phyloP scores from a whole-genome alignment of 1,284 basidiomycete species.

The Puccinia hordei region DNA sequence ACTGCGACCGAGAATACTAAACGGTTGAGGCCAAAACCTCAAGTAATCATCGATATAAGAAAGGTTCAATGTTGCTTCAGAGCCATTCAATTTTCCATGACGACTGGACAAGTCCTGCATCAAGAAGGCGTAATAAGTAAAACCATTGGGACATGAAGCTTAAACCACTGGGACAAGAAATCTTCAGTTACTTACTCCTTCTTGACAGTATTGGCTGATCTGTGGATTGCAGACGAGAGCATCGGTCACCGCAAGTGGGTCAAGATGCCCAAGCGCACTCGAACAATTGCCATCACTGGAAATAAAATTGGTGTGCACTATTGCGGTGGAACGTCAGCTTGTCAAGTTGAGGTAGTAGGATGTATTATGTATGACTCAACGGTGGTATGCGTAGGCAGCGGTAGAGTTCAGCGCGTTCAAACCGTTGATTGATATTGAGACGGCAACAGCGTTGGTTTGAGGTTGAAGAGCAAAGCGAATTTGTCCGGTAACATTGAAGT shows the following conservation, averaged over 20 bases:
- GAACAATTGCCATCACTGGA: slow-evolving; percentile 53
- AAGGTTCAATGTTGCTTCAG: slow-evolving; percentile 41
- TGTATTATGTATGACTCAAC: slow-evolving; percentile 23
- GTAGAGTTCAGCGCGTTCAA: slow-evolving; percentile 34
- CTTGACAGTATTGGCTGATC: slow-evolving; percentile 55
- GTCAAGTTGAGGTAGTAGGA: neutral
- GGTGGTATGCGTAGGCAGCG: slow-evolving; percentile 42
- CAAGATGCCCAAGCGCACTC: slow-evolving; percentile 55
- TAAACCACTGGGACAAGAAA: no score
- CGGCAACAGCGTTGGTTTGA: slow-evolving; percentile 21
- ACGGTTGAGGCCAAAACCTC: slow-evolving; percentile 55
- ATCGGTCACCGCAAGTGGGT: slow-evolving; percentile 54
- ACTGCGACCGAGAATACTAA: slow-evolving; percentile 56
- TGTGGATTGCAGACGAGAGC: slow-evolving; percentile 54
- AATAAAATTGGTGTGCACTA: slow-evolving; percentile 55
- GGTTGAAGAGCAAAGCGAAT: slow-evolving; percentile 29
- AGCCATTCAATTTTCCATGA: slow-evolving; percentile 55
- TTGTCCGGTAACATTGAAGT: slow-evolving; percentile 29
- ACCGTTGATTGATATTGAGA: slow-evolving; percentile 35
- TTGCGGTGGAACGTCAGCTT: neutral
- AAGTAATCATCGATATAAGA: slow-evolving; percentile 53
- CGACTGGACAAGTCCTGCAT: slow-evolving; percentile 55
- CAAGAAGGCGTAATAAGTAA: neutral
- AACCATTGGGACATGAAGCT: neutral
- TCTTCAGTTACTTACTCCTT: slow-evolving; percentile 52